These are phyloP conservation scores for Adiantum capillusveneris DNA, from an alignment of 75 land plant genomes.

Conservation along the genomic window DNA sequence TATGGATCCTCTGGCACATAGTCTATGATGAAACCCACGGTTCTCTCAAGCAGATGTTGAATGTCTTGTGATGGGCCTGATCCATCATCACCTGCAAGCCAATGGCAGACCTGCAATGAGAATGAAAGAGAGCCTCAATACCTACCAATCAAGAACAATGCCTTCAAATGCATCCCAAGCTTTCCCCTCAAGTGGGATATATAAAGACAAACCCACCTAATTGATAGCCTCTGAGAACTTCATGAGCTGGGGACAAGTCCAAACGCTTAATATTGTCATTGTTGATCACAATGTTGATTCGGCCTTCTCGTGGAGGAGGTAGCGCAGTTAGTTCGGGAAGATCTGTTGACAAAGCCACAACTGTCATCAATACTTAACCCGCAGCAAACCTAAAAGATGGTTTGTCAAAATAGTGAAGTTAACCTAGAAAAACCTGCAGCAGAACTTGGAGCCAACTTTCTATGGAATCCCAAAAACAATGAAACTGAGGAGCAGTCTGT, in stretches of 20 bases:
- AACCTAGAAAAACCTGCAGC: no score
- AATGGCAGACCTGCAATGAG: slow-evolving; percentile 3
- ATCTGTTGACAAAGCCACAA: no score
- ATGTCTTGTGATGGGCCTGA: slow-evolving; percentile 27
- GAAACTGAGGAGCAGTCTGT: no score
- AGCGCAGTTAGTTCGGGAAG: slow-evolving; percentile 5
- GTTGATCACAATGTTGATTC: slow-evolving; percentile 57
- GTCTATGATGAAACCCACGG: slow-evolving; percentile 73
- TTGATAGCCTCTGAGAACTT: slow-evolving; percentile 26
- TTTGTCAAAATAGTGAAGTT: no score
- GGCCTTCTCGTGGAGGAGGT: slow-evolving; percentile 62
- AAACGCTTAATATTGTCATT: slow-evolving; percentile 49
- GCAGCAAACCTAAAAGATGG: no score
- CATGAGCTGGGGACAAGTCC: slow-evolving; percentile 60
- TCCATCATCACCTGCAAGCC: slow-evolving; percentile 30
- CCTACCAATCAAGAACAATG: background rate
- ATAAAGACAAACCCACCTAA: no score
- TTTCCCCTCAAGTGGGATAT: no score
- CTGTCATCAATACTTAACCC: no score
- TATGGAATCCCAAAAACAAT: no score
- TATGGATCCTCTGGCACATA: slow-evolving; percentile 59
- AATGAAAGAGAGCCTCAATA: background rate
- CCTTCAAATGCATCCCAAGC: no score
- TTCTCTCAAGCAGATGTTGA: slow-evolving; percentile 49
- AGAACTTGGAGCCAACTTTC: no score